Evolutionary conservation across 208 protist species (phyloP), one percentile per base, ranked within the genome.

Genomic region (Wallacemonas collosoma): DNA sequence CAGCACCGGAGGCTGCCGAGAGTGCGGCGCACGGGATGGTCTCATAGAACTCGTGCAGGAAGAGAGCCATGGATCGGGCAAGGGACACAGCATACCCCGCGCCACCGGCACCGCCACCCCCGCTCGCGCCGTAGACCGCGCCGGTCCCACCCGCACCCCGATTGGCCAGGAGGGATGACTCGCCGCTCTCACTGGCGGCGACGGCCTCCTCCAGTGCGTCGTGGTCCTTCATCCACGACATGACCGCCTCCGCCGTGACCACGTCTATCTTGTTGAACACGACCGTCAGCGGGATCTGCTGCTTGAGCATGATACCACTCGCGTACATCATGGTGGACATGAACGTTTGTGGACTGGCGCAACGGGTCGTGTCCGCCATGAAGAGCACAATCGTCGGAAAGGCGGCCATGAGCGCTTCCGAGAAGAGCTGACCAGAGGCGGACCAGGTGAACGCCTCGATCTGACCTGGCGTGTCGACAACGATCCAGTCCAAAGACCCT

Each of bases 371-470:
- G 82, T 99, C 99, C 2, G 99, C 90, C 8, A 99, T 94, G 69
- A 99, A 99, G 2, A 99, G 55, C 3, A 99, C 71, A 4, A 97
- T 82, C 1, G 98, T 99, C 26, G 98, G 97, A 48, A 98, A 98
- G 1, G 89, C 88, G 1, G 95, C 84, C 6, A 91, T 89, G n/a
- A 99, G 79, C 0, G 97, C 73, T 51, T 99, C 98, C 1, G 98
- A 93, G 62, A 99, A 99, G 50, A 99, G 97, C 43, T 98, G 82
- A 38, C 99, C 99, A 2, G 94, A 98, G 1, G 99, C 98, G 5
- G 94, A 98, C 98, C 98, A 99, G 15, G 98, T 99, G 79, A 99
- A 99, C 15, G 99, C 95, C 79, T 99, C 99, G 62, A 99, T 99
- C 85, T 99, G 99, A 0, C 99, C 99, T 5, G 99, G 99, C 15